phyloP scores from a whole-genome alignment of 192 early-diverging fungal species.

The Coemansia umbellata region DNA sequence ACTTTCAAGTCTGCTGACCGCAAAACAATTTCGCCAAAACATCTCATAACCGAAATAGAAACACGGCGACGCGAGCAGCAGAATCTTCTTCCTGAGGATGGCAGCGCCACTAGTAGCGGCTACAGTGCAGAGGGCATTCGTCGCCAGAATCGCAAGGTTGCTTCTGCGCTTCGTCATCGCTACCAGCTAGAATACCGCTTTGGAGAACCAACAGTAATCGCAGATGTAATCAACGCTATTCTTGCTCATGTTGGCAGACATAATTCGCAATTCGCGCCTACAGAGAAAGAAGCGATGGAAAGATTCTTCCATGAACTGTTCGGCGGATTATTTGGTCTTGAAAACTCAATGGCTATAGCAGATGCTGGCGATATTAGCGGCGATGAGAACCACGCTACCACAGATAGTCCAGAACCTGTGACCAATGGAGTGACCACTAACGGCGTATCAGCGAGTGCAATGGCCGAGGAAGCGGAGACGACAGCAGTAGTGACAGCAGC shows the following conservation, averaged over 20 bases:
- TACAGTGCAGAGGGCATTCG: constrained; percentile 5
- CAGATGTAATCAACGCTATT: constrained; percentile 73
- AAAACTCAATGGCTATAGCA: constrained; percentile 6
- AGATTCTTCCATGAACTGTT: constrained; percentile 72
- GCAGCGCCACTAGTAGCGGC: background rate
- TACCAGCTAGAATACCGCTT: constrained; percentile 84
- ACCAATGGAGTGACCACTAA: constrained; percentile 18
- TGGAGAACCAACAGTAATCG: constrained; percentile 69
- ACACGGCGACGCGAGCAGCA: constrained; percentile 76
- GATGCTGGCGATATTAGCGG: constrained; percentile 2
- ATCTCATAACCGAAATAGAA: constrained; percentile 84
- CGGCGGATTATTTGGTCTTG: constrained; percentile 50
- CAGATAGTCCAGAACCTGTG: background rate
- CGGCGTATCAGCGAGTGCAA: background rate
- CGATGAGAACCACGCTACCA: background rate
- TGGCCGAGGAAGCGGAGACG: background rate
- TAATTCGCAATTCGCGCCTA: constrained; percentile 50
- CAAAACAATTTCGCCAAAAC: constrained; percentile 73
- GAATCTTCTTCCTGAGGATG: constrained; percentile 43
- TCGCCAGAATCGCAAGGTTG: constrained; percentile 39
- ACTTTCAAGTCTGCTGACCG: constrained; percentile 86
- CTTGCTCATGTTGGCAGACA: constrained; percentile 66
- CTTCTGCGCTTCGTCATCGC: constrained; percentile 48
- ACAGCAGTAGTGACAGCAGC: background rate
- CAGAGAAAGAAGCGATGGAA: constrained; percentile 71